These are phyloP conservation scores for Phyllosticta ampelicida DNA, from an alignment of 2,329 filamentous ascomycete species.

Conservation along the genomic window DNA sequence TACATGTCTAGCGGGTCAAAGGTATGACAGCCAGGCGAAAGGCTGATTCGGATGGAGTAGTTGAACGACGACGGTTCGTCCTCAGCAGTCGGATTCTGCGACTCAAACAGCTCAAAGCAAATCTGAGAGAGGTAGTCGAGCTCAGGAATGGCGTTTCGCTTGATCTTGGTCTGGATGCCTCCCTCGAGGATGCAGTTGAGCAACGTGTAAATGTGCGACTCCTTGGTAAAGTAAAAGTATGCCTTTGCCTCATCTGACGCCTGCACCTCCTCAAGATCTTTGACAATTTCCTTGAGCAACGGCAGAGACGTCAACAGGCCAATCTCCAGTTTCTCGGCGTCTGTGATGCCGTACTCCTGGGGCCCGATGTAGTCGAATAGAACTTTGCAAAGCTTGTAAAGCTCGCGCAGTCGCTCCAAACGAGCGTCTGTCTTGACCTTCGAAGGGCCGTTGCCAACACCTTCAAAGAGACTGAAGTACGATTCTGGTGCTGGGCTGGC, in stretches of 20 bases:
- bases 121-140: conserved; percentile 97
- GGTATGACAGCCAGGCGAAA: conserved; percentile 91
- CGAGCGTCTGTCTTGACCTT: conserved; percentile 75
- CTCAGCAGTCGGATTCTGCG: conserved; percentile 55
- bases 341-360: conserved; percentile 93
- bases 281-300: conserved; percentile 89
- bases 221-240: conserved; percentile 99
- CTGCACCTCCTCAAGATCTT: conserved; percentile 94
- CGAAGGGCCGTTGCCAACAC: conserved; percentile 45
- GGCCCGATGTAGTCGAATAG: conserved; percentile 98
- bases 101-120: conserved; percentile 96
- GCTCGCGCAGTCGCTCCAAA: conserved; percentile 77
- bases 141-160: conserved; percentile 88
- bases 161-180: conserved; percentile 93
- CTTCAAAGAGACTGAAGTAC: conserved; percentile 86
- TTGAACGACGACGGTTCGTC: conserved; percentile 65
- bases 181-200: conserved; percentile 97
- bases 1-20: conserved; percentile 87
- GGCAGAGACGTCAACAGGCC: conserved; percentile 88
- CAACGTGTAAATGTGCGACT: conserved; percentile 96
- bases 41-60: conserved; percentile 92
- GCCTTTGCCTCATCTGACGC: conserved; percentile 88
- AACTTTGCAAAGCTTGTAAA: conserved; percentile 89
- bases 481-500: conserved; percentile 31
- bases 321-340: conserved; percentile 97